Conservation (phyloP, 306 rosid genomes). For the Sphenostylis stenocarpa region DNA sequence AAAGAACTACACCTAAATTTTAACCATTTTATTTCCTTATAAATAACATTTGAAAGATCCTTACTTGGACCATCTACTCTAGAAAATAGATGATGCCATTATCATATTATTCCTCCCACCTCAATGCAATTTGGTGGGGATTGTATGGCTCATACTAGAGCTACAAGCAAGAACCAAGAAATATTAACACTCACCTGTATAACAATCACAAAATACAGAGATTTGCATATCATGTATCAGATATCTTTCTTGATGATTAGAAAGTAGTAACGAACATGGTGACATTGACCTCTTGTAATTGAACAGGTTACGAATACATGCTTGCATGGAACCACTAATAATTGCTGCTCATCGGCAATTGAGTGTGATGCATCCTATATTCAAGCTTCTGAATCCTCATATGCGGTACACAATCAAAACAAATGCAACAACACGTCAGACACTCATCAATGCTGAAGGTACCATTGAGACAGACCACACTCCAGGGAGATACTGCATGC, state of each 20-base stretch:
- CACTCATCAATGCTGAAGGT: conserved; percentile 39
- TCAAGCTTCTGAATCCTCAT: conserved; percentile 46
- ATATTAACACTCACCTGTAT: too few relatives aligned
- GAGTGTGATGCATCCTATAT: conserved; percentile 55
- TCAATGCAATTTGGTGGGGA: too few relatives aligned
- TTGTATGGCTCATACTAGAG: too few relatives aligned
- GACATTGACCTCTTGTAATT: neutral
- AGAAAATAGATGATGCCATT: neutral
- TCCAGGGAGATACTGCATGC: conserved; percentile 44
- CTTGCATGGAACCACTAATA: conserved; percentile 45
- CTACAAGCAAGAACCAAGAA: too few relatives aligned
- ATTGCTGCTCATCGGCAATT: conserved; percentile 46
- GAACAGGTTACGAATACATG: conserved; percentile 48
- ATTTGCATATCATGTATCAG: neutral
- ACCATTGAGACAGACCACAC: conserved; percentile 33
- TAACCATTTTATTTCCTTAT: neutral
- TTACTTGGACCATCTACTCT: neutral
- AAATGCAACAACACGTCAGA: conserved; percentile 41
- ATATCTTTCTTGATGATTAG: neutral
- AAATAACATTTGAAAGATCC: neutral
- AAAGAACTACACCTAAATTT: neutral
- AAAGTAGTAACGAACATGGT: neutral
- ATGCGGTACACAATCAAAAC: conserved; percentile 44
- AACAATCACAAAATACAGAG: too few relatives aligned
- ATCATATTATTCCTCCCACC: too few relatives aligned